Evolutionary conservation across 305 asterid species (phyloP).

Genomic region (Fraxinus nigra): DNA sequence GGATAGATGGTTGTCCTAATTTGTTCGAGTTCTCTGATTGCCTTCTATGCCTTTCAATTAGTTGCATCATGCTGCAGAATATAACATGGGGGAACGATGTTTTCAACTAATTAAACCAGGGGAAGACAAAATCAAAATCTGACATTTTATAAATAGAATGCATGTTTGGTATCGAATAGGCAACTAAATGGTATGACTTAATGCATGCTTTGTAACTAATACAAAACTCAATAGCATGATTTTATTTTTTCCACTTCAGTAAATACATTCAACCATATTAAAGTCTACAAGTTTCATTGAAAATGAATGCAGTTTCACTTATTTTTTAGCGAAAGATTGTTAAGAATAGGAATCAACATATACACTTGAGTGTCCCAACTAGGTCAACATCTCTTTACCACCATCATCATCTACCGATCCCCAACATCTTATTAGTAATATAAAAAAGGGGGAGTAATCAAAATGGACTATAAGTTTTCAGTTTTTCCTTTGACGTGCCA

Average conservation of each 20-base stretch:
- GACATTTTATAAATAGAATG: not conserved
- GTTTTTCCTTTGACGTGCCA: not conserved
- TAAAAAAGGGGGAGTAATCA: not conserved
- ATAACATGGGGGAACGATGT: not conserved
- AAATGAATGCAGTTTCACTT: not conserved
- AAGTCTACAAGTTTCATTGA: not conserved
- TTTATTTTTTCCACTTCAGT: not conserved
- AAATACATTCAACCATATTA: not conserved
- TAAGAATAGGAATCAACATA: not conserved
- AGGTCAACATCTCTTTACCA: not conserved
- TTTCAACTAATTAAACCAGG: not conserved
- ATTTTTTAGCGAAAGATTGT: not conserved
- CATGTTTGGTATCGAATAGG: not conserved
- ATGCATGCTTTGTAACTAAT: not conserved
- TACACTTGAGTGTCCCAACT: not conserved
- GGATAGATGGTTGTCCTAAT: not conserved
- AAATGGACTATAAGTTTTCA: not conserved
- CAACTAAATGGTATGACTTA: not conserved
- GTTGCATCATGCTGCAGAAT: not conserved
- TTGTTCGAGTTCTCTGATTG: not conserved
- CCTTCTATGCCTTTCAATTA: not conserved
- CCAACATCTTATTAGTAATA: not conserved
- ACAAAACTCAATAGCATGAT: not conserved
- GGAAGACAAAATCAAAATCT: not conserved
- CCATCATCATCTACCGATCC: not conserved